A percentile compares a stretch with the other conserved stretches of the same genome.
Conservation (phyloP, 257 asterid species). For the Ophiorrhiza pumila region DNA sequence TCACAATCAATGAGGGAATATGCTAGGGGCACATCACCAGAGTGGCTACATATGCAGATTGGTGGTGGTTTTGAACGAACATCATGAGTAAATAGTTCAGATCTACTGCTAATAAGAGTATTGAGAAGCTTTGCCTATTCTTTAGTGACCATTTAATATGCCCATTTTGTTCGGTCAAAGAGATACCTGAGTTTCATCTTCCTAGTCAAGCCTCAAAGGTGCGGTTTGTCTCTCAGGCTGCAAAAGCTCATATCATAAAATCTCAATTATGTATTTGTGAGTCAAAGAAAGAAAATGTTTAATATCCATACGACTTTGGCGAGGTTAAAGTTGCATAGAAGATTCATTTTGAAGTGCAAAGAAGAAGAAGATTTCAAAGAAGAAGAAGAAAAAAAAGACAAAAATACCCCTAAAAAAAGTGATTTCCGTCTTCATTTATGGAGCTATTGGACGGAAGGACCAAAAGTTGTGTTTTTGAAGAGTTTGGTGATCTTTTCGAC, state of each 20-base stretch:
- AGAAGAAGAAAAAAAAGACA: too few relatives aligned
- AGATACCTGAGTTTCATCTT: not conserved
- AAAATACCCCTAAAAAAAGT: too few relatives aligned
- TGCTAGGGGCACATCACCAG: slow-evolving; percentile 62
- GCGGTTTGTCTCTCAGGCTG: not conserved
- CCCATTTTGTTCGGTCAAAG: slow-evolving; percentile 2
- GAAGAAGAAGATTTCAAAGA: too few relatives aligned
- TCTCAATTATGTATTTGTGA: not conserved
- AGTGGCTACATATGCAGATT: slow-evolving; percentile 93
- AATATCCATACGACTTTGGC: not conserved
- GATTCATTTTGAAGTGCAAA: too few relatives aligned
- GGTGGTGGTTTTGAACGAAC: slow-evolving; percentile 80
- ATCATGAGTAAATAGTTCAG: slow-evolving; percentile 29
- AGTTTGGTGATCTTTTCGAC: too few relatives aligned
- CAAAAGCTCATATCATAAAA: slow-evolving; percentile 3
- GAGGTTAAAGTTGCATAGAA: too few relatives aligned
- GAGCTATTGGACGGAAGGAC: too few relatives aligned
- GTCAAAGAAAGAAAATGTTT: slow-evolving; percentile 10
- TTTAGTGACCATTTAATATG: slow-evolving; percentile 2
- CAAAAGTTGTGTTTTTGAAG: too few relatives aligned
- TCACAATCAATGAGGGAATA: slow-evolving; percentile 64
- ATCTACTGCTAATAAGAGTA: slow-evolving; percentile 8
- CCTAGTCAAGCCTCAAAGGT: slow-evolving; percentile 4
- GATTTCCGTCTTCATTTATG: too few relatives aligned
- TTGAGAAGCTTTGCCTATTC: slow-evolving; percentile 8